A percentile compares a stretch with the other conserved stretches of the same genome.
phyloP scores from a whole-genome alignment of 2,329 filamentous ascomycete species.

The Botrytis byssoidea region DNA sequence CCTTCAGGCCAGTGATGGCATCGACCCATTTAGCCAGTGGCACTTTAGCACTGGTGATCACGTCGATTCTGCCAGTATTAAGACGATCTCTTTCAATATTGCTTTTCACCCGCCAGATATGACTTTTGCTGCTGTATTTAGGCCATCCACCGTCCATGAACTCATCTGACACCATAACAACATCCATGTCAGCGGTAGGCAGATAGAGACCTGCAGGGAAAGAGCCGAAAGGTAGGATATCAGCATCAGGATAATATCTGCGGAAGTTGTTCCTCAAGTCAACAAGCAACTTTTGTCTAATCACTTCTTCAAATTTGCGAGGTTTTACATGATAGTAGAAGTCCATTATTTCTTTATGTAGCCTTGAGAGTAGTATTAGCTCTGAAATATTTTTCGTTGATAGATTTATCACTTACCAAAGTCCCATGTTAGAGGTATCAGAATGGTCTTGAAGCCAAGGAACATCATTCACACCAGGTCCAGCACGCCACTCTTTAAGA shows the following conservation, averaged over 20 bases:
- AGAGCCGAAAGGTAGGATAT: slow-evolving; percentile 81
- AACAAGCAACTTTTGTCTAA: slow-evolving; percentile 70
- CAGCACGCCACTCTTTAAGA: slow-evolving; percentile 44
- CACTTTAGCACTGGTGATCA: slow-evolving; percentile 75
- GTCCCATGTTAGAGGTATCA: slow-evolving; percentile 50
- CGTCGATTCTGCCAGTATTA: slow-evolving; percentile 59
- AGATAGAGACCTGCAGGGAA: slow-evolving; percentile 79
- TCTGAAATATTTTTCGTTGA: slow-evolving; percentile 6
- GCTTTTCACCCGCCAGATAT: slow-evolving; percentile 60
- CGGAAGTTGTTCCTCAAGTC: slow-evolving; percentile 63
- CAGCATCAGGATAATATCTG: slow-evolving; percentile 53
- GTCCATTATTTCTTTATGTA: slow-evolving; percentile 87
- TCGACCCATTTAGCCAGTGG: slow-evolving; percentile 93
- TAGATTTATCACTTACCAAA: slow-evolving; percentile 50
- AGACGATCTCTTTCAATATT: slow-evolving; percentile 58
- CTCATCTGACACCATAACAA: slow-evolving; percentile 70
- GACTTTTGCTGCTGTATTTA: slow-evolving; percentile 36
- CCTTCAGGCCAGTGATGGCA: slow-evolving; percentile 70
- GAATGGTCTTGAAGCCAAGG: slow-evolving; percentile 68
- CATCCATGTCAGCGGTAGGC: slow-evolving; percentile 86
- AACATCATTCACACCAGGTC: slow-evolving; percentile 43
- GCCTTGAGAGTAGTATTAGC: slow-evolving; percentile 46
- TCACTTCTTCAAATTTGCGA: slow-evolving; percentile 69
- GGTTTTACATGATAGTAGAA: slow-evolving; percentile 87
- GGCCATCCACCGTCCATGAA: slow-evolving; percentile 55